Evolutionary conservation across 2,329 filamentous ascomycete species (phyloP), one percentile per base, ranked within the genome.

Genomic region (Exserohilum rostratum): DNA sequence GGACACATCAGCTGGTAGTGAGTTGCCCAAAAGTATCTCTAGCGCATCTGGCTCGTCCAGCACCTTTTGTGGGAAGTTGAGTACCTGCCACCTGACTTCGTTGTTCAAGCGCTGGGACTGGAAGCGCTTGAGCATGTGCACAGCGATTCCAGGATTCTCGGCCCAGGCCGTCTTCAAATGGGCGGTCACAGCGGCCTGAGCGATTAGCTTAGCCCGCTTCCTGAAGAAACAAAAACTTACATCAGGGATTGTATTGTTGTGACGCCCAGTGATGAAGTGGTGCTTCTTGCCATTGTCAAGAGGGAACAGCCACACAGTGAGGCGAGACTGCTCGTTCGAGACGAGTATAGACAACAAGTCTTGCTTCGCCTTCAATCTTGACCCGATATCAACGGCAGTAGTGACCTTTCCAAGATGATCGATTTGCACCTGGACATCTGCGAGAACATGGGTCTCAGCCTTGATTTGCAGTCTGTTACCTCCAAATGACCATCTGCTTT

Each of bases 391-490:
- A 11, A 70, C 56, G 29, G 71, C 71, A 5, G 53, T 78, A 3
- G 85, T 88, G 31, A 90, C 84, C 55, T 80, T 80, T 1, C 84
- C 80, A 10, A 92, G 83, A 2, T 79, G 81, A 58, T 87, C 86
- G 57, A 99, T 77, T 12, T 87, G 84, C 10, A 77, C 73, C 44
- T 88, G 80, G 31, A 97, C 87, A 70, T 97, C 92, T 6, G 83
- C 83, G 34, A 98, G 83, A 15, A 96, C 80, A 62, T 89, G 89
- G 30, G 91, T 86, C 76, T 99, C 95, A 0, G 96, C 93, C 79
- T 96, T 98, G 46, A 98, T 81, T 72, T 99, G 95, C 13, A 99
- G 79, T 44, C 90, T 85, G 71, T 97, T 99, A 66, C 93, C 95
- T 52, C 95, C 95, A 75, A 95, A 98, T 0, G 95, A 96, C 93